These are phyloP conservation scores for Striga hermonthica DNA, from an alignment of 305 asterid genomes.

Conservation along the genomic window DNA sequence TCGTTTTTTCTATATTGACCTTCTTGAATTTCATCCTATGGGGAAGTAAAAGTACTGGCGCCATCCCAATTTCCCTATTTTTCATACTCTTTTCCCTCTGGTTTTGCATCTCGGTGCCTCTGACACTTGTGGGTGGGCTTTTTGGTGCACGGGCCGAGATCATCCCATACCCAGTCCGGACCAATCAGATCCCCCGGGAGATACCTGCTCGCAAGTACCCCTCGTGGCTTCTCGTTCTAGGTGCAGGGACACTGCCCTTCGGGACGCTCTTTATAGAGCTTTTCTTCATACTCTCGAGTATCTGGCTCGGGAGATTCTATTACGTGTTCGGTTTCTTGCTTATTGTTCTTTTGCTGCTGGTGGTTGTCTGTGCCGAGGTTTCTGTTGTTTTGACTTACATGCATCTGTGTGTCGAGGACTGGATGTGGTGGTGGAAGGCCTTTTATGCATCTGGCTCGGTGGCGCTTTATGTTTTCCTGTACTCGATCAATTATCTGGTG, in stretches of 20 bases:
- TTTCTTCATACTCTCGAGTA: slow-evolving; percentile 78
- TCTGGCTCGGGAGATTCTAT: slow-evolving; percentile 82
- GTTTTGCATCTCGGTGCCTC: slow-evolving; percentile 86
- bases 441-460: slow-evolving; percentile 79
- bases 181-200: slow-evolving; percentile 83
- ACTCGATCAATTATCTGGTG: slow-evolving; percentile 67
- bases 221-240: slow-evolving; percentile 86
- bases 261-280: slow-evolving; percentile 89
- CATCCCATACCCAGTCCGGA: slow-evolving; percentile 72
- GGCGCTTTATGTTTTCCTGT: slow-evolving; percentile 64
- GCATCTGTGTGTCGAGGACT: slow-evolving; percentile 87
- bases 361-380: slow-evolving; percentile 75
- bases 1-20: slow-evolving; percentile 65
- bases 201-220: slow-evolving; percentile 70
- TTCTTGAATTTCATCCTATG: slow-evolving; percentile 70
- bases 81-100: slow-evolving; percentile 60
- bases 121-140: slow-evolving; percentile 72
- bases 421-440: slow-evolving; percentile 98
- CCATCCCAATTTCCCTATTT: slow-evolving; percentile 68
- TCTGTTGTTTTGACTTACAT: slow-evolving; percentile 78
- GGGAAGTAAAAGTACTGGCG: slow-evolving; percentile 86
- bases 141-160: slow-evolving; percentile 62
- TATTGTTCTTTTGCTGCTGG: slow-evolving; percentile 54
- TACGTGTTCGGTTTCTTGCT: slow-evolving; percentile 78
- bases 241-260: slow-evolving; percentile 86